Evolutionary conservation across 257 asterid genomes (phyloP), one percentile per base, ranked within the genome.

Genomic region (Scutellaria baicalensis): DNA sequence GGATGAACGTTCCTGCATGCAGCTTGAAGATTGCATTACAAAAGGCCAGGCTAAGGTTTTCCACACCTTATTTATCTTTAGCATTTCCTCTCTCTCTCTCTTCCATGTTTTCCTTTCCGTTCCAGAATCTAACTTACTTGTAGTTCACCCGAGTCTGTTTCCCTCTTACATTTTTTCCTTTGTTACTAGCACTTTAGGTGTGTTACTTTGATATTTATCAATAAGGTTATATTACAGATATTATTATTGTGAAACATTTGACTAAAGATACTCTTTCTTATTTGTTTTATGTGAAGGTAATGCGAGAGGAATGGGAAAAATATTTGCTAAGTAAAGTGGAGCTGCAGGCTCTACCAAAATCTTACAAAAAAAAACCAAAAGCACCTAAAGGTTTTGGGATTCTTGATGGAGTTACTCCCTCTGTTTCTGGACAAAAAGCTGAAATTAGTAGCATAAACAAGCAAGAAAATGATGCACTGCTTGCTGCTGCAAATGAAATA

Each of bases 241-340:
- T 8, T 39, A 42, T 8, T 39, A 39, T 59, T 66, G 39, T 51
- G 49, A 27, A 67, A 56, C n/a, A 12, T 68, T 54, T 79, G 9
- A 56, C 51, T 64, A 48, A 51, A 49, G 73, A 60, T 42, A 43
- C 69, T 36, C 27, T 71, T 33, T n/a, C 10, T 27, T 44, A 3
- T 50, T 50, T 42, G 1, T 35, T 59, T 55, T 70, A 20, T 69
- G 48, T 77, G 77, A 79, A 93, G 99, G 99, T 91, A 64, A 89
- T 93, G 97, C 79, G 39, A 60, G 90, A 85, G 76, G 96, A 93
- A 80, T 93, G 99, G 99, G 90, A 86, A 70, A 91, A 91, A 56
- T 93, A 91, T 83, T 81, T 93, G 86, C 85, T 84, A 51, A 89
- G 99, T 83, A 93, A 93, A 84, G 95, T 93, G 69, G 91, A 93